Evolutionary conservation across 257 asterid genomes (phyloP).

Genomic region (Verbena officinalis): DNA sequence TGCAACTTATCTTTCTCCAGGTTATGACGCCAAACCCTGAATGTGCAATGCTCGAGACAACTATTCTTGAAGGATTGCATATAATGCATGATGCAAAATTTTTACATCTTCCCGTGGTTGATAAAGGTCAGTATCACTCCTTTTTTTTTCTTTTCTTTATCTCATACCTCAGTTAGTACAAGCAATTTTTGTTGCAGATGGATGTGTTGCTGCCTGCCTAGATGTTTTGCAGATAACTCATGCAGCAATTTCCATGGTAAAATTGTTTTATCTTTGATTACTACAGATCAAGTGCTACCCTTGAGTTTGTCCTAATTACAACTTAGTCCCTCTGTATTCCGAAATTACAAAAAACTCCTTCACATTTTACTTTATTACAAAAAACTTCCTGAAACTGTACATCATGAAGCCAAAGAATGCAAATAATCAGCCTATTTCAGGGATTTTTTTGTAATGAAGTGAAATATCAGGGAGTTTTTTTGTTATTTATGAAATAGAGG

Average conservation of each 20-base stretch:
- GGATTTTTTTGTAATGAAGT: too few species aligned
- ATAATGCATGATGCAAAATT: slow-evolving; percentile 91
- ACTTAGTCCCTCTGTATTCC: too few species aligned
- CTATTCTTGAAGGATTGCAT: slow-evolving; percentile 91
- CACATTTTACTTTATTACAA: too few species aligned
- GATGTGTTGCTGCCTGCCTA: slow-evolving; percentile 62
- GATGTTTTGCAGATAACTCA: slow-evolving; percentile 96
- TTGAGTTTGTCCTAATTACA: slow-evolving; percentile 11
- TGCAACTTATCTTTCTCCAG: slow-evolving; percentile 43
- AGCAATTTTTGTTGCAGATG: slow-evolving; percentile 62
- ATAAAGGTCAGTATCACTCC: slow-evolving; percentile 62
- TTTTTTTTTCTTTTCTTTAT: slow-evolving; percentile 8
- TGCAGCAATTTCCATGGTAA: slow-evolving; percentile 91
- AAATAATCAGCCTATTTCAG: too few species aligned
- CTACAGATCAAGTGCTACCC: slow-evolving; percentile 19
- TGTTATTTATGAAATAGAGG: too few species aligned
- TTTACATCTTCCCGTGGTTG: slow-evolving; percentile 87
- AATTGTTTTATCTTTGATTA: slow-evolving; percentile 19
- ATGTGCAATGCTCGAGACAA: slow-evolving; percentile 77
- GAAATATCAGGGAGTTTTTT: too few species aligned
- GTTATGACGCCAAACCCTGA: slow-evolving; percentile 92
- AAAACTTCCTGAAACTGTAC: too few species aligned
- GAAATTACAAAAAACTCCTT: too few species aligned
- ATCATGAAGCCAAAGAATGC: too few species aligned
- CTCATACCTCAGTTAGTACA: neutral